A percentile compares a stretch with the other conserved stretches of the same genome.
Conservation (phyloP, 306 rosid species). For the Fagus sylvatica region DNA sequence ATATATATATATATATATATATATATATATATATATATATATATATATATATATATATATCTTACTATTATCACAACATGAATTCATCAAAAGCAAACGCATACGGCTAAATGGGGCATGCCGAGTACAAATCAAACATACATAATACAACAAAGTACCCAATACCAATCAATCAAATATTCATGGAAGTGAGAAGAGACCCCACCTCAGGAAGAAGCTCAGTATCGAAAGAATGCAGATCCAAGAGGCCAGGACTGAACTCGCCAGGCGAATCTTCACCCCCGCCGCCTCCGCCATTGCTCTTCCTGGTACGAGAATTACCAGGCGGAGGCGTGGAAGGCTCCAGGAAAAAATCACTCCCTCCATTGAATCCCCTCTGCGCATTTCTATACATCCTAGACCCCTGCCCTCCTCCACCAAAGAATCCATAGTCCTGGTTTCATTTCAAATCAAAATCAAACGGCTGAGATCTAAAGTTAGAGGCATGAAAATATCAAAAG, state of each 20-base stretch:
- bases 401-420: slow-evolving; percentile 71
- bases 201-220: slow-evolving; percentile 90
- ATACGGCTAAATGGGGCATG: neutral
- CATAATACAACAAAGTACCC: neutral
- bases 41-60: too few species aligned
- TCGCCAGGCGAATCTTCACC: slow-evolving; percentile 75
- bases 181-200: slow-evolving; percentile 13
- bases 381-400: slow-evolving; percentile 70
- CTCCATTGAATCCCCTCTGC: slow-evolving; percentile 65
- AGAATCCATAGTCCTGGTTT: slow-evolving; percentile 71
- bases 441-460: slow-evolving; percentile 37
- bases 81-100: neutral
- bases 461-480: slow-evolving; percentile 18
- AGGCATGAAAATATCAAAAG: neutral
- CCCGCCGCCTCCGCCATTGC: neutral
- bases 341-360: slow-evolving; percentile 69
- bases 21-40: too few species aligned
- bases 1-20: too few species aligned
- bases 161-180: neutral
- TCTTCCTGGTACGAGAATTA: slow-evolving; percentile 54
- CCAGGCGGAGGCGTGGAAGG: slow-evolving; percentile 74
- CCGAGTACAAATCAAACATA: neutral
- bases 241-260: slow-evolving; percentile 93
- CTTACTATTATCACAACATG: neutral
- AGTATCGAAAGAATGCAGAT: slow-evolving; percentile 93